A percentile compares a stretch with the other conserved stretches of the same genome.
These are phyloP conservation scores for Pythium monospermum DNA, from an alignment of 352 stramenopile species.

Conservation along the genomic window DNA sequence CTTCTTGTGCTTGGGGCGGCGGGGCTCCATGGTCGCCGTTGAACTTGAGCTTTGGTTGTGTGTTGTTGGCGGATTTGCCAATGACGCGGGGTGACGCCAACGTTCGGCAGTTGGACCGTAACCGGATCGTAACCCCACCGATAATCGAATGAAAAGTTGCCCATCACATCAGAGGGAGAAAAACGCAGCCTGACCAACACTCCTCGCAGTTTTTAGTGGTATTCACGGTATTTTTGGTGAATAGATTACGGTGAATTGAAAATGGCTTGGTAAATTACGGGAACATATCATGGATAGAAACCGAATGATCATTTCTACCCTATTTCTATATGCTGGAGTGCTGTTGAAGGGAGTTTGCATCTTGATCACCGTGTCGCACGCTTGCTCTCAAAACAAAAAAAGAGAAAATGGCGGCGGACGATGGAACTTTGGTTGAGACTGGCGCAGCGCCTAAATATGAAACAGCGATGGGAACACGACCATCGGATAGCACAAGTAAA, in stretches of 20 bases:
- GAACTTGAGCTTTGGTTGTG: not conserved
- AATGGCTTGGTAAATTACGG: no score
- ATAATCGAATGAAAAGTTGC: no score
- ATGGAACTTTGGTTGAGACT: not conserved
- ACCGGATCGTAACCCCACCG: no score
- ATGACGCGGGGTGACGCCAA: no score
- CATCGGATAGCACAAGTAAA: not conserved
- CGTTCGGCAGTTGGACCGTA: no score
- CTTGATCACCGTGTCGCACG: conserved; percentile 7
- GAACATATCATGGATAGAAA: conserved; percentile 1
- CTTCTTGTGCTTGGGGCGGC: conserved; percentile 63
- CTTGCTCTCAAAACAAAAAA: not conserved
- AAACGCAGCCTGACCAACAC: no score
- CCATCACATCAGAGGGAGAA: no score
- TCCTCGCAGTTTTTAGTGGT: no score
- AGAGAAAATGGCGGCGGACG: conserved; percentile 9
- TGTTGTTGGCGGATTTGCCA: not conserved
- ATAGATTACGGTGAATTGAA: no score
- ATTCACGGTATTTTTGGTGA: no score
- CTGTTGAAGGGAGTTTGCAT: conserved; percentile 16
- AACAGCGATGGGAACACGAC: not conserved
- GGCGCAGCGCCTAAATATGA: not conserved
- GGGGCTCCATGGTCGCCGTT: conserved; percentile 36
- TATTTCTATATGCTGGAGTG: conserved; percentile 16
- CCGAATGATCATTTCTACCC: not conserved